Base-by-base conservation (phyloP, 768 basidiomycete species). In the Dentipellis sp. region DNA sequence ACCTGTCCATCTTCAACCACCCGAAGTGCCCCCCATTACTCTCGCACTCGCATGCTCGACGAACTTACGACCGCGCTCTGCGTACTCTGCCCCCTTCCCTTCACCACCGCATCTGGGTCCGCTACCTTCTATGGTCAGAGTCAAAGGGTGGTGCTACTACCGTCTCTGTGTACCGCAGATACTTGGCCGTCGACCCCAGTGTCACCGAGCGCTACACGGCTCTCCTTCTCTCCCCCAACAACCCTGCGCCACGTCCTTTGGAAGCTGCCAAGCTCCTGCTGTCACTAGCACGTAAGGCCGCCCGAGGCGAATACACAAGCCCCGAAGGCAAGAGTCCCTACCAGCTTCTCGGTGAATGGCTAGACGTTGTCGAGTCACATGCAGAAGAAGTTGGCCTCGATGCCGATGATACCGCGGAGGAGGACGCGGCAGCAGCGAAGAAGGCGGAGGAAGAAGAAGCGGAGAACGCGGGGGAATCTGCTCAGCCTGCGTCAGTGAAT, bases 251-350 rank as follows among this genome's bases (percentile, higher is more conserved):
- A 10, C 82, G 90, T 48, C 91, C 97, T 1, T 79, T 98, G 23
- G 92, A 95, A 69, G 94, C 95, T 1, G 91, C 93, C 4, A 99
- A 99, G 67, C 78, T 95, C 14, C 75, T 97, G 21, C 76, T 99
- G 29, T 79, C 81, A 2, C 71, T 98, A 56, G 91, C 92, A 29
- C 80, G 93, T 53, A 88, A 88, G 65, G 91, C 95, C 2, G 78
- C 86, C 0, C 77, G 81, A 40, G 94, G 93, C 22, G 82, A 85
- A 58, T 97, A 97, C 65, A 75, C 74, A 12, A 92, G 91, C 57
- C 84, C 91, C 0, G 94, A 97, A 67, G 90, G 89, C 50, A 97
- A 97, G 72, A 94, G 93, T 58, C 87, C 95, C 1, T 97, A 97
- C 65, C 94, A 97, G 64, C 77, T 98, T 3, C 81, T 99, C 19